A percentile compares a stretch with the other conserved stretches of the same genome.
Conservation (phyloP, 768 basidiomycete genomes). For the Pisolithus tinctorius region DNA sequence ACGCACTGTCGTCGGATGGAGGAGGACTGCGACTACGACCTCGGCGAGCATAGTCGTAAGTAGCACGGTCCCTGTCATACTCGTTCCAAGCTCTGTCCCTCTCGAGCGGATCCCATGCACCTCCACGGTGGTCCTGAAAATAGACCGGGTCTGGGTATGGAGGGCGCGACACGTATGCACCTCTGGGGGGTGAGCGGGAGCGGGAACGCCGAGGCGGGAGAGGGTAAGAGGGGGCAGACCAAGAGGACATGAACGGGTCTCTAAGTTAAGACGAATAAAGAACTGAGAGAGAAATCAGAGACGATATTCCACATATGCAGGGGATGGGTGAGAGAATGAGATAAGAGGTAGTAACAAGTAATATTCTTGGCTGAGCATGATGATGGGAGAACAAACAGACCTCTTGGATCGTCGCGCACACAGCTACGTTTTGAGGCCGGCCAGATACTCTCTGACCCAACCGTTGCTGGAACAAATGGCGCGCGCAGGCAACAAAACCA, state of each 20-base stretch:
- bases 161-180: conserved; percentile 46
- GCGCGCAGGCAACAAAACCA: conserved; percentile 52
- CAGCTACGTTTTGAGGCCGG: conserved; percentile 31
- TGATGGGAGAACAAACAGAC: conserved; percentile 68
- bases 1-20: conserved; percentile 56
- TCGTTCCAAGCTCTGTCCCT: conserved; percentile 58
- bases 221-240: conserved; percentile 66
- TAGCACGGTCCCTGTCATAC: conserved; percentile 63
- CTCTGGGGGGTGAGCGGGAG: conserved; percentile 66
- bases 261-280: conserved; percentile 22
- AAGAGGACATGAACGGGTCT: conserved; percentile 60
- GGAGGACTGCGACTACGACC: conserved; percentile 81
- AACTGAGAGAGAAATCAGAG: conserved; percentile 44
- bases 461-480: conserved; percentile 36
- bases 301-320: conserved; percentile 31
- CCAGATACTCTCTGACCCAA: conserved; percentile 27
- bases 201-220: conserved; percentile 72
- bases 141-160: conserved; percentile 51
- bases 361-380: conserved; percentile 61
- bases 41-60: conserved; percentile 63
- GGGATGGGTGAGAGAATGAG: conserved; percentile 35
- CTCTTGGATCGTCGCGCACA: conserved; percentile 63
- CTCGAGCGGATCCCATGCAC: conserved; percentile 63
- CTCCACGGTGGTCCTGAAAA: conserved; percentile 51
- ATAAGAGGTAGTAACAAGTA: conserved; percentile 38